Evolutionary conservation across 2,329 filamentous ascomycete genomes (phyloP).

Genomic region (Plenodomus biglobosus): DNA sequence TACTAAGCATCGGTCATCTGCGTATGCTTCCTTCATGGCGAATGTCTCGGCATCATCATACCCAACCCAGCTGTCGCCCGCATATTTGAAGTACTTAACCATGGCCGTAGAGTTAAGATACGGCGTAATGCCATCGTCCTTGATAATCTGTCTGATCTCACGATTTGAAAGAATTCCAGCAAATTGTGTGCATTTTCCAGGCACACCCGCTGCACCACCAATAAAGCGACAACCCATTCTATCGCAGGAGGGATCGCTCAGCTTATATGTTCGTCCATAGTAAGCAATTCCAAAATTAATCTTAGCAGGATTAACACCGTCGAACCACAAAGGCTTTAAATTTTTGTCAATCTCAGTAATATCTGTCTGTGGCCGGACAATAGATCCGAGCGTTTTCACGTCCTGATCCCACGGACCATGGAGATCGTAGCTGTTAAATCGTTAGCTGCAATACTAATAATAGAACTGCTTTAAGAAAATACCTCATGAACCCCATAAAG

Average conservation of each 20-base stretch:
- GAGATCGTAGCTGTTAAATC: too few relatives aligned
- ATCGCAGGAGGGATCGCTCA: constrained; percentile 9
- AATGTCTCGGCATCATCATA: constrained; percentile 44
- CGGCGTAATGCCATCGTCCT: constrained; percentile 16
- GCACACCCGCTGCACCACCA: constrained; percentile 6
- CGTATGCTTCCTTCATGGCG: constrained; percentile 52
- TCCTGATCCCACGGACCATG: constrained; percentile 35
- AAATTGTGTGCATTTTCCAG: constrained; percentile 21
- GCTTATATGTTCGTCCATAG: constrained; percentile 45
- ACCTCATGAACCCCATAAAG: constrained; percentile 20
- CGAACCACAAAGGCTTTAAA: constrained; percentile 51
- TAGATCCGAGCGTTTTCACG: constrained; percentile 20
- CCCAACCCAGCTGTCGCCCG: constrained; percentile 41
- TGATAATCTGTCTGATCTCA: constrained; percentile 40
- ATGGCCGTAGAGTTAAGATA: constrained; percentile 23
- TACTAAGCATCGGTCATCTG: constrained; percentile 21
- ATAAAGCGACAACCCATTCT: constrained; percentile 4
- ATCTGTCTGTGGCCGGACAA: constrained; percentile 43
- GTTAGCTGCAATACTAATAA: too few relatives aligned
- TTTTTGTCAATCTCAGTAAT: constrained; percentile 48
- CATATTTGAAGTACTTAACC: constrained; percentile 37
- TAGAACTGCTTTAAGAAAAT: too few relatives aligned
- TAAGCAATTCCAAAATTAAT: constrained; percentile 50
- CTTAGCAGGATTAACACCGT: constrained; percentile 45
- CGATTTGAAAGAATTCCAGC: constrained; percentile 31